Percentiles rank a stretch among this genome's conserved stretches.
Conservation (phyloP, 1,284 basidiomycete genomes). For the Athelia sp. region DNA sequence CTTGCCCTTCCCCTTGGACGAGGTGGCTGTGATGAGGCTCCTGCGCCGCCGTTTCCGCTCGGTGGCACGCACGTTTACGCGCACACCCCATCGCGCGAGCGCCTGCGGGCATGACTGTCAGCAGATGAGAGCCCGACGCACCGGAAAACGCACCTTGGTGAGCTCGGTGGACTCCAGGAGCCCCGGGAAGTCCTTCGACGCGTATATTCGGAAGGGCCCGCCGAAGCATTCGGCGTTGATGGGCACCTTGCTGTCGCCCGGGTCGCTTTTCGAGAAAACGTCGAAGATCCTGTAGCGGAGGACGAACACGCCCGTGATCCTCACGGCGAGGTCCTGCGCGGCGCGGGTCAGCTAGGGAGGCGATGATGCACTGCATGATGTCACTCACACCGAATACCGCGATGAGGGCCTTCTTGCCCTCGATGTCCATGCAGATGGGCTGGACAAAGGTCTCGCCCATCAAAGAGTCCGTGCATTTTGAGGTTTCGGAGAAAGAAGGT, state of each 20-base stretch:
- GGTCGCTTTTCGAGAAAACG: slow-evolving; percentile 39
- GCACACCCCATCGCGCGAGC: not conserved
- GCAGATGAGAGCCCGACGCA: not conserved
- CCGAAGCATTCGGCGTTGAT: slow-evolving; percentile 36
- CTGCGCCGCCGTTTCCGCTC: slow-evolving; percentile 1
- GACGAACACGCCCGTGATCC: slow-evolving; percentile 60
- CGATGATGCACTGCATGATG: not conserved
- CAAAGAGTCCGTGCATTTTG: not conserved
- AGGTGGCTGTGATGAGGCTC: slow-evolving; percentile 17
- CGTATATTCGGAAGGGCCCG: slow-evolving; percentile 35
- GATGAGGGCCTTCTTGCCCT: not conserved
- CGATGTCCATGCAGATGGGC: not conserved
- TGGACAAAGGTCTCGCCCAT: not conserved
- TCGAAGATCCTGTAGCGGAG: slow-evolving; percentile 67
- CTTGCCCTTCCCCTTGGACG: not conserved
- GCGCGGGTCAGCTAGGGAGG: not conserved
- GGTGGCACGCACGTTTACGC: not conserved
- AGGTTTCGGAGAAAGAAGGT: not conserved
- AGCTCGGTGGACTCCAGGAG: slow-evolving; percentile 35
- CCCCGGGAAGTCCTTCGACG: slow-evolving; percentile 39
- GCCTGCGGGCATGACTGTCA: not conserved
- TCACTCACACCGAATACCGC: not conserved
- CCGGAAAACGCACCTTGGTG: slow-evolving; percentile 28
- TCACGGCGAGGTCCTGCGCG: slow-evolving; percentile 59
- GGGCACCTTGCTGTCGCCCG: slow-evolving; percentile 17